Conservation (phyloP, 306 rosid species). For the Quercus glauca region DNA sequence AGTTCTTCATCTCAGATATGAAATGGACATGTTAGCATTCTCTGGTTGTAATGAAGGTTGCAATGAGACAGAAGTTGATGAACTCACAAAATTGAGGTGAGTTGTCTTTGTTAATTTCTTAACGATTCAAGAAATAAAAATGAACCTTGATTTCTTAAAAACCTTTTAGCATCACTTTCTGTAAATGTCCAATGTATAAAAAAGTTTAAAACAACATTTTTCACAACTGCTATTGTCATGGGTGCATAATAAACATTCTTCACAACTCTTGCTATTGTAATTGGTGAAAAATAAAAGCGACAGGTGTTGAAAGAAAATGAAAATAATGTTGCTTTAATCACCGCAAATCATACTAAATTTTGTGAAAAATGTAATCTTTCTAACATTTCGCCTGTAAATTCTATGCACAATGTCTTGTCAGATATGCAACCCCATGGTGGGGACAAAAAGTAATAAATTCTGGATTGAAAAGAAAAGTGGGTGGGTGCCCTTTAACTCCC, state of each 20-base stretch:
- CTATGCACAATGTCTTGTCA: slow-evolving; percentile 9
- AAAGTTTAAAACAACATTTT: no score
- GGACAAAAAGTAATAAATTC: slow-evolving; percentile 80
- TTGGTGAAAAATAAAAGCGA: no score
- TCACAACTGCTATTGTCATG: no score
- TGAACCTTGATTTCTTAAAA: neutral
- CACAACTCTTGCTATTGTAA: no score
- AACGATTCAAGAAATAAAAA: neutral
- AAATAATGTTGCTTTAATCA: no score
- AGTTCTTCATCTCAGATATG: slow-evolving; percentile 95
- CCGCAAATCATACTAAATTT: no score
- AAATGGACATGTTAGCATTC: slow-evolving; percentile 97
- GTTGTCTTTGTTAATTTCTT: slow-evolving; percentile 7
- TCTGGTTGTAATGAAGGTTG: slow-evolving; percentile 94
- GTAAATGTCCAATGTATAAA: slow-evolving; percentile 3
- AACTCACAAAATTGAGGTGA: slow-evolving; percentile 84
- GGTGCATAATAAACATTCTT: no score
- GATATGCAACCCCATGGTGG: slow-evolving; percentile 90
- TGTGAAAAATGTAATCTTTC: no score
- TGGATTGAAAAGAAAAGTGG: slow-evolving; percentile 69
- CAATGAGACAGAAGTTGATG: slow-evolving; percentile 52
- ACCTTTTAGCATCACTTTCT: neutral
- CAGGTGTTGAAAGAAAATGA: no score
- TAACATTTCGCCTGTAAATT: neutral
- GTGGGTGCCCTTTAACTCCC: slow-evolving; percentile 87